These are phyloP conservation scores for Pyricularia sp. DNA, from an alignment of 2,329 filamentous ascomycete species.

Conservation along the genomic window DNA sequence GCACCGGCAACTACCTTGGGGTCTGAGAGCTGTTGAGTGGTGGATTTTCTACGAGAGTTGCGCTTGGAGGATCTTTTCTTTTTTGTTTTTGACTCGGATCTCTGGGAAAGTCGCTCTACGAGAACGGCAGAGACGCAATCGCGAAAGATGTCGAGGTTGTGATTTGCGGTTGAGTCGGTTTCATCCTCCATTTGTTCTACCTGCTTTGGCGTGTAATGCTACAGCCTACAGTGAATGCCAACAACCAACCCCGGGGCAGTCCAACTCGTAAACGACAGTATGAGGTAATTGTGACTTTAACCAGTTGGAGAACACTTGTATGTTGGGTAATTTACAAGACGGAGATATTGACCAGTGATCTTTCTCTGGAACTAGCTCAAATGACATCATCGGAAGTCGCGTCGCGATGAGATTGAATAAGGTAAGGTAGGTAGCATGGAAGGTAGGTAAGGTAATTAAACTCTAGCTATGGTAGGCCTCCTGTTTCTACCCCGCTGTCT, in stretches of 20 bases:
- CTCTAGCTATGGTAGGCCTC: not conserved
- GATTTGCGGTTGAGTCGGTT: constrained; percentile 3
- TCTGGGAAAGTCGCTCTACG: constrained; percentile 42
- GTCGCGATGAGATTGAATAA: not conserved
- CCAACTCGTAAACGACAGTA: not conserved
- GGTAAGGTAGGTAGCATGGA: too few species aligned
- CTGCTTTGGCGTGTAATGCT: not conserved
- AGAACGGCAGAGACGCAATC: constrained; percentile 61
- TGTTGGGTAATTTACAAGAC: not conserved
- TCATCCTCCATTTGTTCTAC: constrained; percentile 5
- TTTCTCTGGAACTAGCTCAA: not conserved
- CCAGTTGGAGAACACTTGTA: not conserved
- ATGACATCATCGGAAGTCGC: not conserved
- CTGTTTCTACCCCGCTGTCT: not conserved
- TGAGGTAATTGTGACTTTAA: not conserved
- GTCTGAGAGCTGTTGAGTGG: not conserved
- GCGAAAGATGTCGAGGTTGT: constrained; percentile 56
- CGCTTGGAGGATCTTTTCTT: constrained; percentile 1
- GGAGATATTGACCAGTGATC: not conserved
- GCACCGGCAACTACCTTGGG: not conserved
- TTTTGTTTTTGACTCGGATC: constrained; percentile 2
- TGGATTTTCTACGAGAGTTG: not conserved
- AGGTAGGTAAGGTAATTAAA: too few species aligned
- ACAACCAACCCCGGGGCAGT: not conserved
- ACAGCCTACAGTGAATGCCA: not conserved